phyloP scores from a whole-genome alignment of 768 basidiomycete genomes.

The Russula vinacea region DNA sequence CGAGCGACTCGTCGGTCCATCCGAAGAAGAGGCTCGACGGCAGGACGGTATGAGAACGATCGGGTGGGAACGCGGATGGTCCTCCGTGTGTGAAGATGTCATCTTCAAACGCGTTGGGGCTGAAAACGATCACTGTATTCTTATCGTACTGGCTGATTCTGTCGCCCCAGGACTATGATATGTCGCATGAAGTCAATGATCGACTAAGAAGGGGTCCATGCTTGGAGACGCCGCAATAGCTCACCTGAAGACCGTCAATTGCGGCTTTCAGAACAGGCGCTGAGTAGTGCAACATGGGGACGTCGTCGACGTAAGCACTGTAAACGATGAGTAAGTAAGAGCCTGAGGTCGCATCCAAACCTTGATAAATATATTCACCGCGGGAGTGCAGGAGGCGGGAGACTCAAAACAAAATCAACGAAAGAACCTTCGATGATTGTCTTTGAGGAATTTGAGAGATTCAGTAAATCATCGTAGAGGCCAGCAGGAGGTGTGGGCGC shows the following conservation, averaged over 20 bases:
- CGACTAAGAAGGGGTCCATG: too few relatives aligned
- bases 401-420: slow-evolving; percentile 38
- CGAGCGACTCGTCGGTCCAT: slow-evolving; percentile 42
- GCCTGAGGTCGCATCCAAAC: too few relatives aligned
- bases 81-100: slow-evolving; percentile 23
- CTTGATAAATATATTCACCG: slow-evolving; percentile 27
- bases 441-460: slow-evolving; percentile 36
- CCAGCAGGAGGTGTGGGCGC: slow-evolving; percentile 45
- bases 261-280: background rate
- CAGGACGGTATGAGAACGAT: slow-evolving; percentile 19
- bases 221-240: background rate
- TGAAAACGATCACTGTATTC: slow-evolving; percentile 45
- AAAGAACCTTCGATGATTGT: slow-evolving; percentile 41
- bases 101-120: slow-evolving; percentile 18
- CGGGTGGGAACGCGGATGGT: slow-evolving; percentile 25
- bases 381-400: too few relatives aligned
- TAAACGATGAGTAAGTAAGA: background rate
- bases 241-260: slow-evolving; percentile 7
- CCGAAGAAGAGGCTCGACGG: slow-evolving; percentile 36
- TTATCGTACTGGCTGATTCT: slow-evolving; percentile 36
- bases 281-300: slow-evolving; percentile 9
- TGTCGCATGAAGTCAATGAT: too few relatives aligned
- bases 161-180: slow-evolving; percentile 48
- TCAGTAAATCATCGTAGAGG: slow-evolving; percentile 47
- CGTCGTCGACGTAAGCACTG: slow-evolving; percentile 3